Evolutionary conservation across 495 filamentous ascomycete species (phyloP).

Genomic region (Penicillium bialowiezense): DNA sequence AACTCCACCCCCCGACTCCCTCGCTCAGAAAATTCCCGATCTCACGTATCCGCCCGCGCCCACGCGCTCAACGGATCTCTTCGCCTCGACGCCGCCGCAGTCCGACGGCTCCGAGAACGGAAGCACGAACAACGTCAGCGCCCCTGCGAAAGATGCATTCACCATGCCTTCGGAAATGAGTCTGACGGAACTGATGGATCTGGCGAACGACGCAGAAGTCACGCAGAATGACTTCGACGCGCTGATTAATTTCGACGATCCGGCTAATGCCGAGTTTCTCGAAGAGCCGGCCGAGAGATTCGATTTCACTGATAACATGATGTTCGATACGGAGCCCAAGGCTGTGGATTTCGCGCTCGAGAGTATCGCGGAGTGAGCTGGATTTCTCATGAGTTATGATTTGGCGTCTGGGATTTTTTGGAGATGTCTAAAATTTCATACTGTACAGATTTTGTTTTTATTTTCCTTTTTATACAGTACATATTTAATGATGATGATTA

Average conservation of each 20-base stretch:
- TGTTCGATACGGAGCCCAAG: constrained; percentile 33
- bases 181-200: constrained; percentile 44
- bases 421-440: not conserved
- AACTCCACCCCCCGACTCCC: constrained; percentile 45
- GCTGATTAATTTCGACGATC: constrained; percentile 47
- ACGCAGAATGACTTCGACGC: constrained; percentile 50
- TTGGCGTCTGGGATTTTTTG: not conserved
- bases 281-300: constrained; percentile 18
- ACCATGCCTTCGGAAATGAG: constrained; percentile 40
- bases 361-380: not conserved
- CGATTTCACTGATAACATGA: constrained; percentile 28
- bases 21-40: constrained; percentile 43
- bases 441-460: constrained; percentile 4
- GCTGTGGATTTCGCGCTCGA: constrained; percentile 24
- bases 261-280: constrained; percentile 36
- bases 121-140: constrained; percentile 43
- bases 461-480: constrained; percentile 3
- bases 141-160: constrained; percentile 31
- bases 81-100: constrained; percentile 43
- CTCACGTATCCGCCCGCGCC: constrained; percentile 37
- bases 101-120: constrained; percentile 47
- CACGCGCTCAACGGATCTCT: constrained; percentile 22
- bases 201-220: constrained; percentile 49
- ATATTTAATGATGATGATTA: constrained; percentile 13
- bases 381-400: not conserved